Conservation (phyloP, 2,329 filamentous ascomycete species). For the Cordyceps fumosorosea region DNA sequence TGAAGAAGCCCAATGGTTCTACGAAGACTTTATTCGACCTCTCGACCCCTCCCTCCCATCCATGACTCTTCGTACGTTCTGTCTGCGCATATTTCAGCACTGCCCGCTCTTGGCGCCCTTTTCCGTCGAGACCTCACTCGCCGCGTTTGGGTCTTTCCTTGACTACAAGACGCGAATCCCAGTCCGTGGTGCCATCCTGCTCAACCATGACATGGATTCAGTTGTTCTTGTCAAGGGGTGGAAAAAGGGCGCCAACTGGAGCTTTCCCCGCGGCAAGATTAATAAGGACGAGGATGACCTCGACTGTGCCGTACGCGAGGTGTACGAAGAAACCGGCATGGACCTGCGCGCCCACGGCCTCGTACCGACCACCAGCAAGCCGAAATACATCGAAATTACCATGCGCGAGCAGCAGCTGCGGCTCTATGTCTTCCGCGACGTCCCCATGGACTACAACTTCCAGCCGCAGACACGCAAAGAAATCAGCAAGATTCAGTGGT, state of each 20-base stretch:
- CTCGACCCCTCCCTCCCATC: constrained; percentile 78
- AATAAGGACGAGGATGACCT: constrained; percentile 94
- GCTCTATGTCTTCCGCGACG: constrained; percentile 83
- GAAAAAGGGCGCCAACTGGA: constrained; percentile 96
- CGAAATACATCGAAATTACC: constrained; percentile 80
- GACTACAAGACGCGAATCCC: constrained; percentile 93
- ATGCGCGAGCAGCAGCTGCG: constrained; percentile 92
- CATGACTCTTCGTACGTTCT: constrained; percentile 79
- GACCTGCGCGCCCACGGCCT: constrained; percentile 72
- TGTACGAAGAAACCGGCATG: constrained; percentile 92
- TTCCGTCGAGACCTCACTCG: constrained; percentile 67
- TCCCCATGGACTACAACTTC: constrained; percentile 82
- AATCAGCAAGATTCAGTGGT: constrained; percentile 96
- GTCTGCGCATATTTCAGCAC: constrained; percentile 85
- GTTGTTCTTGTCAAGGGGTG: constrained; percentile 92
- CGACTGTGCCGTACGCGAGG: constrained; percentile 88
- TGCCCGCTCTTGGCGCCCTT: constrained; percentile 83
- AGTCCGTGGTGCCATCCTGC: constrained; percentile 85
- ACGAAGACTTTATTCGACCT: constrained; percentile 97
- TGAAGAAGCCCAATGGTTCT: constrained; percentile 99
- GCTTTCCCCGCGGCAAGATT: constrained; percentile 94
- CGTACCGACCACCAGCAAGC: constrained; percentile 61
- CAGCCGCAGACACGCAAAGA: constrained; percentile 90
- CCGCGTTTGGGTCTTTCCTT: constrained; percentile 86
- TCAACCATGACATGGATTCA: constrained; percentile 91